Evolutionary conservation across 139 green algal genomes (phyloP).

Genomic region (Haematococcus lacustris): DNA sequence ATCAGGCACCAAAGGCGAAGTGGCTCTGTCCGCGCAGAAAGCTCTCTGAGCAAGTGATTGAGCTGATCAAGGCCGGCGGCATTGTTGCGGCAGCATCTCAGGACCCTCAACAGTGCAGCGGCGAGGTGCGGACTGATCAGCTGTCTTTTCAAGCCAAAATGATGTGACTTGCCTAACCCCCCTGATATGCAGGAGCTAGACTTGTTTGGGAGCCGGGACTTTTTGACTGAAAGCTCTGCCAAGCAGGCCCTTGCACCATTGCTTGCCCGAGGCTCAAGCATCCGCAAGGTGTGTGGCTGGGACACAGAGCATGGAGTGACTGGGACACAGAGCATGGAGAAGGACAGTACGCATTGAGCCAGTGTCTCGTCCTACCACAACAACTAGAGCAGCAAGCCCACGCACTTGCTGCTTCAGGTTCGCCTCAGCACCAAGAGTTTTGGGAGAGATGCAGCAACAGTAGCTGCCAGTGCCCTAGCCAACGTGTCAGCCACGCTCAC

Average conservation of each 20-base stretch:
- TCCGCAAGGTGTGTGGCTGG: conserved; percentile 46
- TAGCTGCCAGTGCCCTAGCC: conserved; percentile 65
- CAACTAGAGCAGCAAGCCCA: neutral
- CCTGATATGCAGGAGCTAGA: conserved; percentile 49
- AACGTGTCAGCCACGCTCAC: conserved; percentile 46
- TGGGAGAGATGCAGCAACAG: conserved; percentile 63
- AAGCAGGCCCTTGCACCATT: conserved; percentile 60
- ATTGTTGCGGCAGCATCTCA: conserved; percentile 7
- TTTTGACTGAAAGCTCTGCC: conserved; percentile 66
- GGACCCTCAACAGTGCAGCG: neutral
- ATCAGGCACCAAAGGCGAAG: neutral
- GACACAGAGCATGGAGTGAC: neutral
- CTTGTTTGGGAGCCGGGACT: conserved; percentile 76
- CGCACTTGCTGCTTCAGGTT: neutral
- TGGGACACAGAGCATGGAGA: neutral
- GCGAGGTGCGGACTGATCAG: neutral
- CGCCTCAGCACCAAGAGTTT: conserved; percentile 87
- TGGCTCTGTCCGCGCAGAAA: conserved; percentile 38
- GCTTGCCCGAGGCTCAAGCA: conserved; percentile 42
- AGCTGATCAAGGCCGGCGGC: conserved; percentile 36
- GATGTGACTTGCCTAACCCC: neutral
- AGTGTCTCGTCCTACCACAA: neutral
- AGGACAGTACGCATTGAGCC: neutral
- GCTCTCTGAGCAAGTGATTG: conserved; percentile 58
- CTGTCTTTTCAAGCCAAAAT: neutral